These are phyloP conservation scores for Pseudocercospora eumusae DNA, from an alignment of 2,329 filamentous ascomycete species.

Conservation along the genomic window DNA sequence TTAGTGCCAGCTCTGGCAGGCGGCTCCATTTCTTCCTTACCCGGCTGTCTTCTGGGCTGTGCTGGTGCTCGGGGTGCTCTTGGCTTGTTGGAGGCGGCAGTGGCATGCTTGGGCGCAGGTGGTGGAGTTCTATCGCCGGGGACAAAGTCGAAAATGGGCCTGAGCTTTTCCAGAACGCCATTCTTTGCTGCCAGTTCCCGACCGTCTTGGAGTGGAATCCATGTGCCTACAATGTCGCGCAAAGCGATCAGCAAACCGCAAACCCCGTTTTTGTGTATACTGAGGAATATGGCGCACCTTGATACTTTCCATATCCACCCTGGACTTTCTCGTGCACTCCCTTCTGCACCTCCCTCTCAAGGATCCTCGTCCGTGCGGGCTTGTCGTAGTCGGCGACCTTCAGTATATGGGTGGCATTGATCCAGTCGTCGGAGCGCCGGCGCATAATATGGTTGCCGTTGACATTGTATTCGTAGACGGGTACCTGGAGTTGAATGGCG, in stretches of 20 bases:
- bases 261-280: neutral
- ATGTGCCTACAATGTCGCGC: conserved; percentile 67
- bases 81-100: conserved; percentile 69
- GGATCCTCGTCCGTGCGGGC: conserved; percentile 87
- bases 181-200: conserved; percentile 83
- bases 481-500: conserved; percentile 62
- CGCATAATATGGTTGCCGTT: conserved; percentile 94
- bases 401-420: conserved; percentile 98
- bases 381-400: conserved; percentile 98
- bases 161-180: conserved; percentile 78
- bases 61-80: conserved; percentile 63
- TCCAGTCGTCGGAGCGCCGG: conserved; percentile 89
- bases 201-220: conserved; percentile 86
- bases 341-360: conserved; percentile 96
- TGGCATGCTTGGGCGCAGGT: conserved; percentile 86
- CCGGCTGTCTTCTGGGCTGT: conserved; percentile 27
- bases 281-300: conserved; percentile 58
- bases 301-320: conserved; percentile 97
- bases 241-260: conserved; percentile 18
- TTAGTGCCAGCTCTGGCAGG: conserved; percentile 36
- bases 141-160: conserved; percentile 84
- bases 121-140: conserved; percentile 85
- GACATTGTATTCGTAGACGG: conserved; percentile 91
- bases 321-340: conserved; percentile 97
- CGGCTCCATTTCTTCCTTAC: conserved; percentile 40